Conservation (phyloP, 140 eudicot genomes). For the Flaveria floridana region DNA sequence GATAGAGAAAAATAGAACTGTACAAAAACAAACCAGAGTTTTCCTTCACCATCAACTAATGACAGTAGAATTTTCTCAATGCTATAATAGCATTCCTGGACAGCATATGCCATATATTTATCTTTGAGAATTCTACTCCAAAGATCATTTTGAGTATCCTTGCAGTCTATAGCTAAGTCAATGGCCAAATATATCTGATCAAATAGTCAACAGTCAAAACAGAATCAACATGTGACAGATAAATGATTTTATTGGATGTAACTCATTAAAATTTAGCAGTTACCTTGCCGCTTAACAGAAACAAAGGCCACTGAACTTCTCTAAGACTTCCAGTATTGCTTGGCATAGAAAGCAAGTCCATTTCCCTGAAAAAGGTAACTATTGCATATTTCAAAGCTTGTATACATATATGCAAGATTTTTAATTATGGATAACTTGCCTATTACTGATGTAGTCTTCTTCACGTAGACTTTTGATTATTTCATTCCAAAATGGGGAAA, state of each 20-base stretch:
- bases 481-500: conserved; percentile 98
- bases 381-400: conserved; percentile 18
- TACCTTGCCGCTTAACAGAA: conserved; percentile 94
- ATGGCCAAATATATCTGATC: conserved; percentile 82
- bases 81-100: conserved; percentile 86
- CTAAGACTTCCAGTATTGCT: conserved; percentile 81
- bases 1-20: not conserved
- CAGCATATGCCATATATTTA: conserved; percentile 97
- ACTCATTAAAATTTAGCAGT: conserved; percentile 13
- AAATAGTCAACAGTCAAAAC: conserved; percentile 22
- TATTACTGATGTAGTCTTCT: conserved; percentile 90
- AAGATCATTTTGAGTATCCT: conserved; percentile 85
- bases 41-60: conserved; percentile 89
- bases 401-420: not conserved
- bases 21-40: conserved; percentile 59
- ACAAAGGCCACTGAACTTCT: conserved; percentile 94
- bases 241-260: not conserved
- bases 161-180: conserved; percentile 93
- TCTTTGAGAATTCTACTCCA: conserved; percentile 87
- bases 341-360: conserved; percentile 93
- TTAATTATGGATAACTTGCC: conserved; percentile 42
- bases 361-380: conserved; percentile 57
- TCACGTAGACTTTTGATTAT: conserved; percentile 88
- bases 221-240: conserved; percentile 14
- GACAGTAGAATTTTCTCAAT: conserved; percentile 78